Conservation (phyloP, 306 rosid species). For the Inga leiocalycina region DNA sequence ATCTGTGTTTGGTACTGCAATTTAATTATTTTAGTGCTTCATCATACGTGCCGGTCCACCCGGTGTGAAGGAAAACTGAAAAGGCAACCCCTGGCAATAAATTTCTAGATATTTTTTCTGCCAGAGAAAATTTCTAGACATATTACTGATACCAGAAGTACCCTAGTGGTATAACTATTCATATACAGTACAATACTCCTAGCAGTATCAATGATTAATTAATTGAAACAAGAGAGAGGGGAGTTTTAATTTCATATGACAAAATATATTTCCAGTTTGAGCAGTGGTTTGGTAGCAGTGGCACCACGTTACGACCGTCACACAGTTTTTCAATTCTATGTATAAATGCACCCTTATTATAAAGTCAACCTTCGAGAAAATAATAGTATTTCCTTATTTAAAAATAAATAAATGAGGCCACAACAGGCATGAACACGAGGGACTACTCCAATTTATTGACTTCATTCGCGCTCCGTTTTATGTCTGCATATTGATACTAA, state of each 20-base stretch:
- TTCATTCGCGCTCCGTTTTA: background rate
- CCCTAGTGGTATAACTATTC: too few relatives aligned
- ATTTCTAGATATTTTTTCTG: too few relatives aligned
- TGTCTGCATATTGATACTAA: background rate
- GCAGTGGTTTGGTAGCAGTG: constrained; percentile 35
- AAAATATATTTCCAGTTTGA: constrained; percentile 19
- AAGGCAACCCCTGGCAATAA: constrained; percentile 22
- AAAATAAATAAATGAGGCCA: too few relatives aligned
- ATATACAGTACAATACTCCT: too few relatives aligned
- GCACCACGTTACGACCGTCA: background rate
- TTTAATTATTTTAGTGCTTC: background rate
- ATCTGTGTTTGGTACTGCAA: background rate
- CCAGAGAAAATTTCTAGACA: background rate
- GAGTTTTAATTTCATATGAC: background rate
- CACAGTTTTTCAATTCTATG: background rate
- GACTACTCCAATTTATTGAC: background rate
- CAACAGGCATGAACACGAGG: background rate
- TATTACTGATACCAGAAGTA: too few relatives aligned
- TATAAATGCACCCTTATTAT: background rate
- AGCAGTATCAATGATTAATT: background rate
- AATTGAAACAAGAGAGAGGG: background rate
- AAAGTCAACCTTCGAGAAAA: constrained; percentile 9
- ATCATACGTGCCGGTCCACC: background rate
- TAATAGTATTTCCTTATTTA: too few relatives aligned
- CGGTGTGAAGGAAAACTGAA: background rate